These are phyloP conservation scores for Pachysolen tannophilus DNA, from an alignment of 805 yeast genomes.

Conservation along the genomic window DNA sequence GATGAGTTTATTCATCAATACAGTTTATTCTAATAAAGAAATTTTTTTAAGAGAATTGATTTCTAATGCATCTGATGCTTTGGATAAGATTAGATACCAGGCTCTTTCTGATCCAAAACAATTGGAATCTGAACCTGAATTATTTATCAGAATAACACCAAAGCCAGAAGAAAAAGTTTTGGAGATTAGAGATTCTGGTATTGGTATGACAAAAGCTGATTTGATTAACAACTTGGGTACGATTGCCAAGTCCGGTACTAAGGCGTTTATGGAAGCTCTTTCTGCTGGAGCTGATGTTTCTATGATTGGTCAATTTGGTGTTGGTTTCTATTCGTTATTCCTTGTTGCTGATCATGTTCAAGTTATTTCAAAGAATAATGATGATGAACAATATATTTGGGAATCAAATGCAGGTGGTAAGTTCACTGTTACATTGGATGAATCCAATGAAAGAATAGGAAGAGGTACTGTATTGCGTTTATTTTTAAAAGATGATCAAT, in stretches of 20 bases:
- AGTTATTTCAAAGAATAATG: constrained; percentile 97
- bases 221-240: constrained; percentile 99
- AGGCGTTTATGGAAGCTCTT: constrained; percentile 98
- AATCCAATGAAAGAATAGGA: constrained; percentile 72
- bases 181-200: constrained; percentile 99
- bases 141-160: constrained; percentile 97
- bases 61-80: constrained; percentile 98
- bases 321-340: constrained; percentile 99
- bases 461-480: constrained; percentile 96
- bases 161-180: constrained; percentile 87
- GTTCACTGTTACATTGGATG: constrained; percentile 92
- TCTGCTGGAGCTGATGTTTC: constrained; percentile 99
- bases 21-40: constrained; percentile 99
- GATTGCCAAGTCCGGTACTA: constrained; percentile 99
- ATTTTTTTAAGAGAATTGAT: constrained; percentile 98
- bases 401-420: constrained; percentile 99
- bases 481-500: constrained; percentile 97
- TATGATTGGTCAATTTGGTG: constrained; percentile 99
- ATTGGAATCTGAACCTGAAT: constrained; percentile 91
- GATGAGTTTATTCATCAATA: constrained; percentile 99
- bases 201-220: constrained; percentile 99
- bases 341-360: constrained; percentile 98
- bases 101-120: constrained; percentile 87
- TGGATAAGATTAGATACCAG: constrained; percentile 97
- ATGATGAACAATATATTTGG: constrained; percentile 99